Conservation (phyloP, 306 rosid species). For the Gastrolobium villosum region DNA sequence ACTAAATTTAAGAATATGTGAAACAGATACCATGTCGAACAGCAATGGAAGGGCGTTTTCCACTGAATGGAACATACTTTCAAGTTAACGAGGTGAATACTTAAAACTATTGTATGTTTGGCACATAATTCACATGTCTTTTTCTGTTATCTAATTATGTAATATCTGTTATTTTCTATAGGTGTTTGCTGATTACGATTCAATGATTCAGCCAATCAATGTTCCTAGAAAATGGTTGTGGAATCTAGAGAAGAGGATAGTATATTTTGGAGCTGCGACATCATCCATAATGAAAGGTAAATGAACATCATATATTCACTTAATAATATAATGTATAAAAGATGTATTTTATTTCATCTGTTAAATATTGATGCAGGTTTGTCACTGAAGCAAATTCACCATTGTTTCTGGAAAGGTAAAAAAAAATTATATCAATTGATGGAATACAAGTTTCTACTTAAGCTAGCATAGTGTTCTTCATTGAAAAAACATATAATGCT, state of each 20-base stretch:
- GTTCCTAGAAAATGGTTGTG: slow-evolving; percentile 67
- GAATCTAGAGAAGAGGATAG: slow-evolving; percentile 38
- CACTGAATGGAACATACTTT: slow-evolving; percentile 83
- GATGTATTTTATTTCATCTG: neutral
- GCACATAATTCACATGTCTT: neutral
- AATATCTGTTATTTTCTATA: neutral
- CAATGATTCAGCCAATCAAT: slow-evolving; percentile 63
- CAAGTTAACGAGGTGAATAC: slow-evolving; percentile 79
- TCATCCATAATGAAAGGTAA: slow-evolving; percentile 63
- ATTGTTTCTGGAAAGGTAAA: slow-evolving; percentile 61
- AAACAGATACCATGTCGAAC: slow-evolving; percentile 78
- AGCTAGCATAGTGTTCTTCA: neutral
- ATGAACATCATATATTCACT: neutral
- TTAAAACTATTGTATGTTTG: neutral
- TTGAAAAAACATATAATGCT: neutral
- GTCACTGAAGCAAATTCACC: neutral
- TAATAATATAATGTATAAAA: neutral
- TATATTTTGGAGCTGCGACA: slow-evolving; percentile 65
- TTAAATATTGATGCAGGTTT: slow-evolving; percentile 50
- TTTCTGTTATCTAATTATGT: neutral
- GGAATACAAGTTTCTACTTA: neutral
- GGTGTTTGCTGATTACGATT: slow-evolving; percentile 71
- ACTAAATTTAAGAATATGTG: slow-evolving; percentile 13
- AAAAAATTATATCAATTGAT: neutral
- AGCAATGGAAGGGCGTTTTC: slow-evolving; percentile 69